Conservation (phyloP, 805 yeast species). For the Kluyveromyces nonfermentans region DNA sequence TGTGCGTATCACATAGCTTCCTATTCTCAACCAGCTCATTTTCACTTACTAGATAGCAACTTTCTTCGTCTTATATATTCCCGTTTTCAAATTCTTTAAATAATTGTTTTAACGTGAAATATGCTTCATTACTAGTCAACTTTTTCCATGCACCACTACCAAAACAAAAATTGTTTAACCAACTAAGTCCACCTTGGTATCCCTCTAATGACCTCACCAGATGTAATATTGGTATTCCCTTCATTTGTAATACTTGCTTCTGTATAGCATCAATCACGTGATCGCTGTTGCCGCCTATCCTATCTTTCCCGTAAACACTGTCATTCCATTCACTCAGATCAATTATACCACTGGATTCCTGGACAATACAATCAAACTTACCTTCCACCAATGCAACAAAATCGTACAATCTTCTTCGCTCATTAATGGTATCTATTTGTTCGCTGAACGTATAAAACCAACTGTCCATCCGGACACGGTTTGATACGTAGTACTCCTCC, state of each 20-base stretch:
- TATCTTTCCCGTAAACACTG: too few species aligned
- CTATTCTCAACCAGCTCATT: slow-evolving; percentile 18
- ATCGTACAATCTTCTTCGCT: not conserved
- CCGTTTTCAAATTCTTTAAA: slow-evolving; percentile 3
- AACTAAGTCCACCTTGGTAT: too few species aligned
- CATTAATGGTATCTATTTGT: not conserved
- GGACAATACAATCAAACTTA: too few species aligned
- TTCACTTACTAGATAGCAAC: not conserved
- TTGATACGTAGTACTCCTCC: not conserved
- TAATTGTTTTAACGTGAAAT: not conserved
- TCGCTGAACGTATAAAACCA: not conserved
- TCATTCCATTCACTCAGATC: not conserved
- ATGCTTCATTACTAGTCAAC: not conserved
- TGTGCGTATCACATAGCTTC: slow-evolving; percentile 47
- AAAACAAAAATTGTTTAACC: too few species aligned
- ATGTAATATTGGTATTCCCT: too few species aligned
- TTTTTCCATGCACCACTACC: not conserved
- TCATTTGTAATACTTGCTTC: too few species aligned
- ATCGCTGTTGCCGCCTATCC: too few species aligned
- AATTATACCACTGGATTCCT: not conserved
- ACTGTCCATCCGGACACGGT: not conserved
- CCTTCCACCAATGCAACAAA: not conserved
- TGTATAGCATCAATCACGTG: too few species aligned
- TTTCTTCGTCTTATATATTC: not conserved
- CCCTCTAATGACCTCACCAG: too few species aligned